phyloP scores from a whole-genome alignment of 2,329 filamentous ascomycete species.

The Botryotinia globosa region DNA sequence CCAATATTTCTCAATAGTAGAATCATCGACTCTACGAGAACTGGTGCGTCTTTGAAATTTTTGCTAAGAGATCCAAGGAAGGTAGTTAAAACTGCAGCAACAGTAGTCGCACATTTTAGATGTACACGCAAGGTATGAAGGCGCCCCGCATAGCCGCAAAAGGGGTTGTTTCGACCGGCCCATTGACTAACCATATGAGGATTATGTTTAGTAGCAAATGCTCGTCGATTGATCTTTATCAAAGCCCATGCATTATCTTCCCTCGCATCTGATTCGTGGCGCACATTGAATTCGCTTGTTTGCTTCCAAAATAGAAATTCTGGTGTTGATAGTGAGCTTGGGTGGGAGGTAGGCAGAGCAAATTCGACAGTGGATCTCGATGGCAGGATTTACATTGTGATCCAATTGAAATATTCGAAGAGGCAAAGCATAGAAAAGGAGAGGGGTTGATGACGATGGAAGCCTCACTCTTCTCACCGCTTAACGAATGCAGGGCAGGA shows the following conservation, averaged over 20 bases:
- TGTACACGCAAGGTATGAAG: background rate
- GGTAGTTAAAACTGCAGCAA: background rate
- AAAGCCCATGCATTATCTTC: background rate
- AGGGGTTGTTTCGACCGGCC: background rate
- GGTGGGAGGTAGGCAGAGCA: constrained; percentile 11
- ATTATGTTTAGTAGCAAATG: background rate
- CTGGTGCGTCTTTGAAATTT: background rate
- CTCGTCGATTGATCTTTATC: background rate
- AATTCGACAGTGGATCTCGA: background rate
- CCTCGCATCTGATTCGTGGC: background rate
- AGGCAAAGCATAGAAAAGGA: background rate
- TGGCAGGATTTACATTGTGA: background rate
- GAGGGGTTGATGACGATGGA: constrained; percentile 7
- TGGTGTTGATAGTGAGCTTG: background rate
- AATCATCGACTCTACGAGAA: background rate
- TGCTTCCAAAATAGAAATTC: background rate
- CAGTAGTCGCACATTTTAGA: background rate
- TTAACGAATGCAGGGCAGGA: constrained; percentile 17
- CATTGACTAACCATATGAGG: background rate
- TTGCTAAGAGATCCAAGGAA: background rate
- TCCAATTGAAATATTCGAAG: constrained; percentile 6
- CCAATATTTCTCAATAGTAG: background rate
- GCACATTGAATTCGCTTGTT: background rate
- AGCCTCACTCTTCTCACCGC: constrained; percentile 21
- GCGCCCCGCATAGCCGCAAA: background rate